Evolutionary conservation across 2,329 filamentous ascomycete species (phyloP).

Genomic region (Curvularia eragrostidis): DNA sequence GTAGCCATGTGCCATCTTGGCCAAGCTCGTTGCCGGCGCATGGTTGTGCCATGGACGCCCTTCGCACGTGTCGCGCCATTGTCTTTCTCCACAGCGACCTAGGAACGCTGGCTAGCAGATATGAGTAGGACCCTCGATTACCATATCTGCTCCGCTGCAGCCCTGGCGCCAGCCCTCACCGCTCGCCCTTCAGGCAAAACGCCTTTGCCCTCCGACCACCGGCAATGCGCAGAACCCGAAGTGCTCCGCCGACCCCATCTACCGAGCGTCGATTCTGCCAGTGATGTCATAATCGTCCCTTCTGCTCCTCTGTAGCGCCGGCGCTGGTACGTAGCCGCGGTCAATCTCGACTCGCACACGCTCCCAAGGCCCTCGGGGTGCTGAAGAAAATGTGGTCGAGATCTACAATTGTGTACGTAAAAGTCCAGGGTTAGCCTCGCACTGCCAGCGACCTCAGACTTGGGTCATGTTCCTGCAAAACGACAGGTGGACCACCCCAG

Average conservation of each 20-base stretch:
- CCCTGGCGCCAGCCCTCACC: constrained; percentile 26
- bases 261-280: constrained; percentile 7
- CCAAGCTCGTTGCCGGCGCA: not conserved
- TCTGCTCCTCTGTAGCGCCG: constrained; percentile 15
- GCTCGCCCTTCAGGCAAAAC: constrained; percentile 34
- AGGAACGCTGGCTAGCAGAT: not conserved
- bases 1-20: not conserved
- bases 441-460: constrained; percentile 24
- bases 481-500: constrained; percentile 16
- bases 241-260: constrained; percentile 30
- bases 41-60: constrained; percentile 9
- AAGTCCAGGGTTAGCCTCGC: constrained; percentile 19
- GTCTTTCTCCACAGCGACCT: constrained; percentile 18
- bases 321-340: constrained; percentile 17
- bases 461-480: constrained; percentile 25
- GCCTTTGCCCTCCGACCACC: constrained; percentile 32
- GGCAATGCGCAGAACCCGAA: constrained; percentile 19
- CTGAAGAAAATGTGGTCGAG: constrained; percentile 21
- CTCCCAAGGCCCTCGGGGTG: constrained; percentile 17
- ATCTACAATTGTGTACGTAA: constrained; percentile 33
- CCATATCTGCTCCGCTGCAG: constrained; percentile 35
- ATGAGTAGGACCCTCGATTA: constrained; percentile 13
- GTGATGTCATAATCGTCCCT: constrained; percentile 28
- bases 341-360: constrained; percentile 20
- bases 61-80: constrained; percentile 26